Base-by-base conservation (phyloP, 2,329 filamentous ascomycete genomes). In the Colletotrichum viniferum region DNA sequence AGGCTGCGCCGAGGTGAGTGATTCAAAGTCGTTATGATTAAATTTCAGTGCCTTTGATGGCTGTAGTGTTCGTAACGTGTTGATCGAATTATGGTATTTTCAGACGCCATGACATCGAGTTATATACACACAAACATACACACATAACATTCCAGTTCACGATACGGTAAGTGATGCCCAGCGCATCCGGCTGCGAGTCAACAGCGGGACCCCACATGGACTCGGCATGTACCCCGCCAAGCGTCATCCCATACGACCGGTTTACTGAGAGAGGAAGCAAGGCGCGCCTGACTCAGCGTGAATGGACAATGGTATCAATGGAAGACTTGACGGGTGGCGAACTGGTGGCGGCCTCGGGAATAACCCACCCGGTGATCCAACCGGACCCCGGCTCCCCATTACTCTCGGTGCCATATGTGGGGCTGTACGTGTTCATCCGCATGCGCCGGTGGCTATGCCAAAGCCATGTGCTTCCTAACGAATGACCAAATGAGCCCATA, bases 31-130 rank as follows among this genome's bases (percentile, higher is more conserved):
- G 43, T 21, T 48, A 1, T 4, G 10, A 21, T 48, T 6, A 4
- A 12, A 48, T 0, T 7, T 12, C 1, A 1, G 0, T 48, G 9
- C 2, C 5, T 48, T 21, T 0, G 0, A n/a, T 1, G 43, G n/a
- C 38, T 43, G 0, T 21, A 0, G 9, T 1, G 38, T 21, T 13
- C 2, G 1, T 12, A 2, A 21, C 7, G n/a, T 13, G 43, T 48
- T 48, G 43, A 13, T 48, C n/a, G 43, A 7, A 13, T 21, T 0
- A 21, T 21, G 1, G 1, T 1, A 13, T 48, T 13, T 21, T 21
- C 43, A 12, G 1, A 13, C 0, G 5, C 10, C 10, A 21, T 0
- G 6, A 2, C 3, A 13, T 21, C n/a, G 0, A 5, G 4, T 28
- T 58, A 58, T 58, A 18, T 58, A 58, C 24, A 56, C 2, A 6